Conservation (phyloP, 257 asterid genomes). For the Avicennia marina region DNA sequence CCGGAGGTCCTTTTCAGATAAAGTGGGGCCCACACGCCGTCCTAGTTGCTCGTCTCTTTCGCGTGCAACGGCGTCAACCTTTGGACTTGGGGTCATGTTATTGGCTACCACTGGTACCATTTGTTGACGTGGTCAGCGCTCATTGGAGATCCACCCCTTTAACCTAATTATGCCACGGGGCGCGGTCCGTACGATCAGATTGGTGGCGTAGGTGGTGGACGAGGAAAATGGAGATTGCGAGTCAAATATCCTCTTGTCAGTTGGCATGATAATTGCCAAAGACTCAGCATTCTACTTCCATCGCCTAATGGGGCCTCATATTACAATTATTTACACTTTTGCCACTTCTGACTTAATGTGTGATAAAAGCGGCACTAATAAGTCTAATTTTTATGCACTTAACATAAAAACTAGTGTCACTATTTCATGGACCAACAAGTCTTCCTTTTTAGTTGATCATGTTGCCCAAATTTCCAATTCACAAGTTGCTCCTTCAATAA, state of each 20-base stretch:
- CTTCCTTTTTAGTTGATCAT: too few species aligned
- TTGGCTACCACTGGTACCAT: not conserved
- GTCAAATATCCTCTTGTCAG: constrained; percentile 24
- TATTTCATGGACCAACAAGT: too few species aligned
- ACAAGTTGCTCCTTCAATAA: too few species aligned
- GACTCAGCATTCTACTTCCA: too few species aligned
- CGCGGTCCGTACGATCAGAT: constrained; percentile 5
- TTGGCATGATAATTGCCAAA: constrained; percentile 1
- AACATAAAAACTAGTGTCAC: too few species aligned
- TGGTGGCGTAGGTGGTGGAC: constrained; percentile 24
- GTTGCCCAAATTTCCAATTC: too few species aligned
- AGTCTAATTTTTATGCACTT: not conserved
- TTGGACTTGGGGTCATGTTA: not conserved
- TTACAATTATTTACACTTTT: constrained; percentile 11
- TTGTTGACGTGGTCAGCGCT: not conserved
- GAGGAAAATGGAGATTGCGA: constrained; percentile 35
- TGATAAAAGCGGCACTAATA: too few species aligned
- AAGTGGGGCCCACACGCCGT: constrained; percentile 34
- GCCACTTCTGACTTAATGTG: constrained; percentile 17
- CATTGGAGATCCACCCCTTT: too few species aligned
- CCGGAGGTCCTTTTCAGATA: constrained; percentile 28
- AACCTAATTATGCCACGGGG: constrained; percentile 28
- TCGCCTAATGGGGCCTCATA: not conserved
- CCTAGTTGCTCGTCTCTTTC: constrained; percentile 27
- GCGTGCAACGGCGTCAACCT: constrained; percentile 15